Conservation (phyloP, 2,329 filamentous ascomycete species). For the Botrytis paeoniae region DNA sequence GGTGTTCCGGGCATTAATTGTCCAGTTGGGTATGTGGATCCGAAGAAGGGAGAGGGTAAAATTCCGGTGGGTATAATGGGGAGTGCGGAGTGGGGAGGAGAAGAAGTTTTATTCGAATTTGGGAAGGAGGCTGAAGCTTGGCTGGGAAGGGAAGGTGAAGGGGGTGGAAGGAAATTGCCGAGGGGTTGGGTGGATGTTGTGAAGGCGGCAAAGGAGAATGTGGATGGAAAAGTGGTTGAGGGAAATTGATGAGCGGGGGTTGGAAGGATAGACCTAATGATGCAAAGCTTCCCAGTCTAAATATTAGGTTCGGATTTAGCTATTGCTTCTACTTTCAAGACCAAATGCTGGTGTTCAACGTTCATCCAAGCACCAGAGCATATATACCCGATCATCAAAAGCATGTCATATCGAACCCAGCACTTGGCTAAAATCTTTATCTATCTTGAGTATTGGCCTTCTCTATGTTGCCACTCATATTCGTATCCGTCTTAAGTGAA, state of each 20-base stretch:
- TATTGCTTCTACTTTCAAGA: background rate
- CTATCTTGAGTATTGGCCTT: background rate
- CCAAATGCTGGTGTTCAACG: background rate
- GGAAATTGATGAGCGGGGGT: background rate
- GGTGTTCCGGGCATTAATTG: conserved; percentile 73
- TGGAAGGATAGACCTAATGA: background rate
- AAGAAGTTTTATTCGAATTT: conserved; percentile 61
- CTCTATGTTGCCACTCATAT: background rate
- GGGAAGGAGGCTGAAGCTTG: conserved; percentile 57
- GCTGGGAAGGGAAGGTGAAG: conserved; percentile 46
- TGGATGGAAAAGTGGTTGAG: conserved; percentile 49
- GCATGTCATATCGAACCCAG: background rate
- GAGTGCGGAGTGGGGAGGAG: conserved; percentile 64
- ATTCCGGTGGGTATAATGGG: conserved; percentile 62
- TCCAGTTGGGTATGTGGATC: conserved; percentile 67
- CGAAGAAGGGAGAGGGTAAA: conserved; percentile 48
- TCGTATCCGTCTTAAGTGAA: background rate
- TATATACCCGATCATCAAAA: background rate
- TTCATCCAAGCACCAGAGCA: background rate
- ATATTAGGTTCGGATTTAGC: background rate
- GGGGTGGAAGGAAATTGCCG: conserved; percentile 50
- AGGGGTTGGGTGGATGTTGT: conserved; percentile 59
- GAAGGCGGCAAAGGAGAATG: conserved; percentile 44
- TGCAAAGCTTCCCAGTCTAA: background rate
- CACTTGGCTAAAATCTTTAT: background rate